phyloP scores from a whole-genome alignment of 495 filamentous ascomycete genomes.

The Pyronema omphalodes region DNA sequence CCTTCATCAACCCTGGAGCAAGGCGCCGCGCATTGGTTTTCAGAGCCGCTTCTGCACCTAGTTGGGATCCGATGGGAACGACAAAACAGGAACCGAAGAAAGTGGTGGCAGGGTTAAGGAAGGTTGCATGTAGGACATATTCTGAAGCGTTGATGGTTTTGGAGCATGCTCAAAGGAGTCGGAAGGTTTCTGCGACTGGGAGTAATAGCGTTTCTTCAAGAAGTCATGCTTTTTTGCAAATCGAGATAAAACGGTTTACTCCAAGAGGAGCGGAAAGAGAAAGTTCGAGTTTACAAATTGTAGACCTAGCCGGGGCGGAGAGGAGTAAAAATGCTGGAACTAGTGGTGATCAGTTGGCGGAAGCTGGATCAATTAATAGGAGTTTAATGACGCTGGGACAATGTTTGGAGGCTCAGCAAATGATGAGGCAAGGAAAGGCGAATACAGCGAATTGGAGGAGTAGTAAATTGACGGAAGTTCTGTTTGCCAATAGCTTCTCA shows the following conservation, averaged over 20 bases:
- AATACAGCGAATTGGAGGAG: neutral
- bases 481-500: conserved; percentile 91
- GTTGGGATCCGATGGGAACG: conserved; percentile 10
- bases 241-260: conserved; percentile 55
- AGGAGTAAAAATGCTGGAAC: conserved; percentile 86
- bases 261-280: conserved; percentile 24
- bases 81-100: conserved; percentile 30
- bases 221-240: conserved; percentile 90
- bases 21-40: conserved; percentile 22
- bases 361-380: conserved; percentile 96
- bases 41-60: conserved; percentile 13
- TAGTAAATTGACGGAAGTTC: conserved; percentile 73
- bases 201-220: conserved; percentile 76
- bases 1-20: conserved; percentile 34
- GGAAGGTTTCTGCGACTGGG: conserved; percentile 74
- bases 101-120: conserved; percentile 76
- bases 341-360: conserved; percentile 72
- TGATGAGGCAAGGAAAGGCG: conserved; percentile 10
- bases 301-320: conserved; percentile 88
- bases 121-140: conserved; percentile 70
- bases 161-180: conserved; percentile 73
- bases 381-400: conserved; percentile 95
- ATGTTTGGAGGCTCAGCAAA: conserved; percentile 57
- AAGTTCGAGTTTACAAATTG: conserved; percentile 58
- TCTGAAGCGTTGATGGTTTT: conserved; percentile 80